These are phyloP conservation scores for Haematococcus sp. DNA, from an alignment of 139 green algal species.

Conservation along the genomic window DNA sequence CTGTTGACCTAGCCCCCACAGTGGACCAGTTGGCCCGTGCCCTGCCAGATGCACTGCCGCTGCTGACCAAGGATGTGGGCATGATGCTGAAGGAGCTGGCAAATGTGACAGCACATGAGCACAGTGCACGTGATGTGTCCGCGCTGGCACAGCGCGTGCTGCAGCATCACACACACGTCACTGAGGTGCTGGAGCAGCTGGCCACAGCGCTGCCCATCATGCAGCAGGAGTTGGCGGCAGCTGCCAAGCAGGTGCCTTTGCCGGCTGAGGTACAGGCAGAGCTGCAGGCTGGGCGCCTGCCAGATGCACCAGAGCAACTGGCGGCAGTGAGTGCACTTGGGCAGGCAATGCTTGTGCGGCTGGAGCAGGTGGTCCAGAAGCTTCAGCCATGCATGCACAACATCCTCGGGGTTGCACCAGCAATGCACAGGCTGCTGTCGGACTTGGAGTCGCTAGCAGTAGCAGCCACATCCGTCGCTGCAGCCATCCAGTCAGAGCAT, in stretches of 20 bases:
- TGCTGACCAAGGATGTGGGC: conserved; percentile 21
- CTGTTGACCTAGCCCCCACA: conserved; percentile 10
- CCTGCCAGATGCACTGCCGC: conserved; percentile 1
- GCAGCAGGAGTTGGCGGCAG: conserved; percentile 4
- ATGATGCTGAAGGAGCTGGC: conserved; percentile 23
- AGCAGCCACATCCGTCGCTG: conserved; percentile 43
- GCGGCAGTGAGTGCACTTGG: background rate
- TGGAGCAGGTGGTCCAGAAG: background rate
- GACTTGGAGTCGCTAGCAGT: conserved; percentile 36
- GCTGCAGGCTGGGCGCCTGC: conserved; percentile 22
- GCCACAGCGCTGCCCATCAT: conserved; percentile 19
- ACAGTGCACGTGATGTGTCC: conserved; percentile 22
- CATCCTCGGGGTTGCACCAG: background rate
- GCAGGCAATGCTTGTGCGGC: background rate
- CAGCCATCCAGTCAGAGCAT: conserved; percentile 45
- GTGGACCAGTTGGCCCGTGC: conserved; percentile 2
- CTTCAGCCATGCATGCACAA: background rate
- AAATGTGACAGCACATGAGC: conserved; percentile 17
- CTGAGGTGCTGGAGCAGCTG: conserved; percentile 15
- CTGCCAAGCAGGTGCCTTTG: conserved; percentile 5
- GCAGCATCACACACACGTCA: conserved; percentile 2
- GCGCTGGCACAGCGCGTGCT: conserved; percentile 8
- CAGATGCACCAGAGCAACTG: conserved; percentile 8
- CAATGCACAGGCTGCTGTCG: conserved; percentile 9
- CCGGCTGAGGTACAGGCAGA: conserved; percentile 4